Base-by-base conservation (phyloP, 2,329 filamentous ascomycete genomes). In the Fusarium hostae region DNA sequence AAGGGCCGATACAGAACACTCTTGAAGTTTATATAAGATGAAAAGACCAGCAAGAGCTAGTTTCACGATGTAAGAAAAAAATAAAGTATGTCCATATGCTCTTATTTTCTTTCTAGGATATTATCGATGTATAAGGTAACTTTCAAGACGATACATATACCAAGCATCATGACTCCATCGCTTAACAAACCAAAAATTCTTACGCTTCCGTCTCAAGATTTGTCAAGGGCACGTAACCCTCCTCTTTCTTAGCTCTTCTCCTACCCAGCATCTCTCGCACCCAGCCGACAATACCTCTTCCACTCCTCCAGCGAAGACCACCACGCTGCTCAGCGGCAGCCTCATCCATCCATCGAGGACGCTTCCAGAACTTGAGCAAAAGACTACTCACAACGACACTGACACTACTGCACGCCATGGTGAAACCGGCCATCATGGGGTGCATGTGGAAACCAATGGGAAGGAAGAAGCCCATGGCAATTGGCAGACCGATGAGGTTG, bases 401-500 rank as follows among this genome's bases (percentile, higher is more conserved):
- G 50, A 99, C 94, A 73, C 92, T 95, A 63, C 92, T 96, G 72
- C 88, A 90, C 3, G 95, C 95, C 95, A 99, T 98, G 54, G 96
- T 96, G 6, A 93, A 94, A 24, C 94, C 95, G 2, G 96, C 96
- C 54, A 95, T 94, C 91, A 98, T 95, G 28, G 96, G 95, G 74
- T 97, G 96, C 72, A 98, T 85, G 76, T 94, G 91, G 67, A 93
- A 89, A 35, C 95, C 96, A 73, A 97, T 90, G 2, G 96, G 95
- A 8, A 99, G 85, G 84, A 98, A 97, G 76, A 98, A 84, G 28
- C 96, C 96, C 96, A 98, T 98, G 43, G 96, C 96, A 76, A 99
- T 97, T 5, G 96, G 96, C 18, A 99, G 86, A 3, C 96, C 96
- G 67, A 98, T 84, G 52, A 94, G 70, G 81, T 99, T 99, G 87